A percentile compares a stretch with the other conserved stretches of the same genome.
These are phyloP conservation scores for Monosporozyma yasuniensis DNA, from an alignment of 805 yeast genomes.

Conservation along the genomic window DNA sequence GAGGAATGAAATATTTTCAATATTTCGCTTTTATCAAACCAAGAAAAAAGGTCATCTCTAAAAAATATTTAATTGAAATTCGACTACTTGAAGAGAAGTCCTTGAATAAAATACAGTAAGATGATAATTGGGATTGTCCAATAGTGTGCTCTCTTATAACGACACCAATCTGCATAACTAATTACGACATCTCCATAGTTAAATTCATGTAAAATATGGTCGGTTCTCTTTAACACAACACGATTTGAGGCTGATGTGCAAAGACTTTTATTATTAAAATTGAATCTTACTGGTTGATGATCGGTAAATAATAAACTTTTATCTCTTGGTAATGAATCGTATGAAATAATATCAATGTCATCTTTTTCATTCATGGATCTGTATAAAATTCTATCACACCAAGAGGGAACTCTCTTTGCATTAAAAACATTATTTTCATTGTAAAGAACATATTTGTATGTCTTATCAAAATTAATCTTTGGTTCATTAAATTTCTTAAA, in stretches of 20 bases:
- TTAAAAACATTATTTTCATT: constrained; percentile 40
- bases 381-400: constrained; percentile 82
- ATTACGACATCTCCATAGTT: constrained; percentile 13
- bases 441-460: constrained; percentile 57
- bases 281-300: constrained; percentile 68
- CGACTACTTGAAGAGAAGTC: neutral
- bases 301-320: constrained; percentile 50
- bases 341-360: constrained; percentile 30
- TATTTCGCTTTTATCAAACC: neutral
- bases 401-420: constrained; percentile 61
- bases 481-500: constrained; percentile 62
- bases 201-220: neutral
- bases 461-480: constrained; percentile 60
- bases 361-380: constrained; percentile 21
- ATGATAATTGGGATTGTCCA: constrained; percentile 4
- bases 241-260: constrained; percentile 2
- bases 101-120: neutral
- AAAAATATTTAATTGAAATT: neutral
- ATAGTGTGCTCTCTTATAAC: constrained; percentile 7
- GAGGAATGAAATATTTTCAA: neutral
- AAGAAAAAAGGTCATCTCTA: neutral
- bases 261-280: constrained; percentile 21
- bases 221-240: constrained; percentile 3
- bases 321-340: constrained; percentile 36
- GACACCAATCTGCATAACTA: constrained; percentile 25